Evolutionary conservation across 768 basidiomycete species (phyloP).

Genomic region (Dentipellis fragilis): DNA sequence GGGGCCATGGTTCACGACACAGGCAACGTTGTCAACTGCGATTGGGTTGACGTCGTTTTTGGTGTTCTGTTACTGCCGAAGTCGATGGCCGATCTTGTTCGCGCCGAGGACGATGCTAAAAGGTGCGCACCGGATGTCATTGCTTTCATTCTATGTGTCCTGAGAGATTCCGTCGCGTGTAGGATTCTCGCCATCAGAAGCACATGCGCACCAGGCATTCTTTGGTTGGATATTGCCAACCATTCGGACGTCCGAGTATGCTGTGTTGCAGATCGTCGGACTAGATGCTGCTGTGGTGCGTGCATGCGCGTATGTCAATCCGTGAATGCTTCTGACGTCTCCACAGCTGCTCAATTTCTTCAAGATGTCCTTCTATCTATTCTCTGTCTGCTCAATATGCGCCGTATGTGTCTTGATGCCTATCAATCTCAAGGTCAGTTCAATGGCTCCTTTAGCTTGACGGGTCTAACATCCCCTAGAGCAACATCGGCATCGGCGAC

Average conservation of each 20-base stretch:
- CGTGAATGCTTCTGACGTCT: background rate
- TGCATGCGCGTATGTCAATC: conserved; percentile 8
- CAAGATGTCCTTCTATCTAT: conserved; percentile 90
- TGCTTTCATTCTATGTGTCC: conserved; percentile 3
- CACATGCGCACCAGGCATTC: conserved; percentile 76
- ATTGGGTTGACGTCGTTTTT: conserved; percentile 79
- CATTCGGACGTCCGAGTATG: conserved; percentile 80
- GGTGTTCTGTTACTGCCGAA: conserved; percentile 81
- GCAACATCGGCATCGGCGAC: conserved; percentile 64
- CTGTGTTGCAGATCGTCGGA: conserved; percentile 91
- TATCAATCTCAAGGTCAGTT: conserved; percentile 78
- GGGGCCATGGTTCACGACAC: conserved; percentile 94
- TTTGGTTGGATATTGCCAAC: conserved; percentile 98
- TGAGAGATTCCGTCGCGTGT: background rate
- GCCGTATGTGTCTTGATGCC: conserved; percentile 88
- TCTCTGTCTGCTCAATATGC: conserved; percentile 76
- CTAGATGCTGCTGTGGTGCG: conserved; percentile 92
- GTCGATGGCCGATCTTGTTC: conserved; percentile 82
- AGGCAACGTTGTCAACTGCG: conserved; percentile 63
- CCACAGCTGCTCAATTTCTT: conserved; percentile 86
- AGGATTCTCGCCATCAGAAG: conserved; percentile 94
- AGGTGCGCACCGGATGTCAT: conserved; percentile 36
- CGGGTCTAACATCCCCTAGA: conserved; percentile 27
- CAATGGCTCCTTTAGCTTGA: background rate
- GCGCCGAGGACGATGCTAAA: conserved; percentile 92